Base-by-base conservation (phyloP, 2,329 filamentous ascomycete genomes). In the Cladophialophora bantiana region DNA sequence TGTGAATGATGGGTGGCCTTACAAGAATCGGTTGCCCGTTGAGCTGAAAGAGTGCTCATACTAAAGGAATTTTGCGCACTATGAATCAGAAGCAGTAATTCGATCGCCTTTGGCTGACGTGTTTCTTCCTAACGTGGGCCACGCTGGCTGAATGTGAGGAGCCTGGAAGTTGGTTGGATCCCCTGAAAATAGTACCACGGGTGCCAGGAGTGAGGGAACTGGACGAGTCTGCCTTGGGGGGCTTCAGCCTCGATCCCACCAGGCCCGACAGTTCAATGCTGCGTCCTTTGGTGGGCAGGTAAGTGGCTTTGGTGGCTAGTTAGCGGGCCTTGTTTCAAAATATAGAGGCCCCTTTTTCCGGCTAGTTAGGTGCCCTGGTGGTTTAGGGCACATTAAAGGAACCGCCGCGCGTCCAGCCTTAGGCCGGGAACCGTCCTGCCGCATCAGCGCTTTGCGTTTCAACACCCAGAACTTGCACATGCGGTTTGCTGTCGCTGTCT, bases 381-480 rank as follows among this genome's bases (percentile, higher is more conserved):
- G 20, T 36, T 61, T 54, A 54, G 32, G 59, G 59, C 48, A 52
- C 48, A 54, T 42, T 32, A 38, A 53, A 18, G 55, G 59, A 32
- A 61, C 61, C 54, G 61, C 61, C 61, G 61, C 61, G 61, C 61
- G 61, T 64, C 54, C 42, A 57, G 61, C 32, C 36, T 50, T 58
- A 62, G 18, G 15, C 53, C 52, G 32, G 31, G 53, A 53, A 26
- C 38, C 38, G 12, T 45, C 31, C 34, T 53, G 48, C 58, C 45
- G 34, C 32, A 35, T 53, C 48, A 31, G 45, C 57, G 45, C 40
- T 34, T 50, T 31, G 15, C 18, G n/a, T 45, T 52, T 7, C 59
- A 61, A 54, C 48, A 61, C 59, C 59, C 40, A 35, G 53, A 53
- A 38, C 34, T 54, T 54, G 45, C 59, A 54, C 59, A 61, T 61